A percentile compares a stretch with the other conserved stretches of the same genome.
phyloP scores from a whole-genome alignment of 148 eudicot species.

The Vaccinium darrowii region DNA sequence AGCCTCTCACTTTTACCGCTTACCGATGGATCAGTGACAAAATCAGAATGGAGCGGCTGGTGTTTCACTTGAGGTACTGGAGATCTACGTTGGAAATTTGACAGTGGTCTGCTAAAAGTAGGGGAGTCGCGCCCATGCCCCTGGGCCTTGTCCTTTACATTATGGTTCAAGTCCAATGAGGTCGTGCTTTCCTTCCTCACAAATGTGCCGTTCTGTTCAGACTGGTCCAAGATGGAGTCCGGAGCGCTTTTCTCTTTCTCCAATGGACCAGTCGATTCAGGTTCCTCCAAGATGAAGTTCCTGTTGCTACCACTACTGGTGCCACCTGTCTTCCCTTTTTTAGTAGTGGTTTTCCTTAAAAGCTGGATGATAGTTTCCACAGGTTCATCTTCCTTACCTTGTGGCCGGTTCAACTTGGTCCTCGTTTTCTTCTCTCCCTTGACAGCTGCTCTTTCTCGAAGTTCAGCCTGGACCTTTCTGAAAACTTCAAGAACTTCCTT shows the following conservation, averaged over 20 bases:
- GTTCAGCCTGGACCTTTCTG: conserved; percentile 71
- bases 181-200: conserved; percentile 40
- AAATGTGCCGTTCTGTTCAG: conserved; percentile 31
- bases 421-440: conserved; percentile 63
- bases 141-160: conserved; percentile 38
- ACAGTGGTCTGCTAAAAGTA: conserved; percentile 56
- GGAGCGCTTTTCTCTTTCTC: conserved; percentile 40
- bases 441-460: conserved; percentile 62
- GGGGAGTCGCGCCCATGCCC: conserved; percentile 31
- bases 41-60: conserved; percentile 35
- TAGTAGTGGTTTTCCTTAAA: conserved; percentile 73
- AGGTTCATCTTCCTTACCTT: conserved; percentile 64
- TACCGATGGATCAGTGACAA: conserved; percentile 26
- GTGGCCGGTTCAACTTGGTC: conserved; percentile 46
- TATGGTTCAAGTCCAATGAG: conserved; percentile 28
- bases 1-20: conserved; percentile 30
- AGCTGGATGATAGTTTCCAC: conserved; percentile 81
- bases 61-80: conserved; percentile 58
- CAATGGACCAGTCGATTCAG: conserved; percentile 30
- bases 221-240: conserved; percentile 40
- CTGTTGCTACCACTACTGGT: conserved; percentile 24
- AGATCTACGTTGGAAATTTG: conserved; percentile 70
- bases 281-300: conserved; percentile 45
- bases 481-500: conserved; percentile 83
- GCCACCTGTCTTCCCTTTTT: conserved; percentile 56